These are phyloP conservation scores for Tetrahymena elliotti DNA, from an alignment of 73 alveolate genomes.

Conservation along the genomic window DNA sequence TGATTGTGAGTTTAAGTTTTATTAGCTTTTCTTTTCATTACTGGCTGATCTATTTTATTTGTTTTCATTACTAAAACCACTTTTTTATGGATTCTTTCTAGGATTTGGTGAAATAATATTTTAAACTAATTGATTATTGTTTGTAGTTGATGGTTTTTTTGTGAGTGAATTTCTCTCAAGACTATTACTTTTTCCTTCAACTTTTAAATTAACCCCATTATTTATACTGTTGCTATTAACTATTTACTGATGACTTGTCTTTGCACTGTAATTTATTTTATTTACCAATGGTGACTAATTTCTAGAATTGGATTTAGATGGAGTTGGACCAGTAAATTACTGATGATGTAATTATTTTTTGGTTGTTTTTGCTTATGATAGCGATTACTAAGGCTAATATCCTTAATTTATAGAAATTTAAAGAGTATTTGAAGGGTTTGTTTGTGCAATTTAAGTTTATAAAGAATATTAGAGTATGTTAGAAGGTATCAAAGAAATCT, in stretches of 20 bases:
- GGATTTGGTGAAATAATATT: neutral
- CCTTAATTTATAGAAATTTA: neutral
- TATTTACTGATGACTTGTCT: neutral
- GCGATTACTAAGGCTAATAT: neutral
- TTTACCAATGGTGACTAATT: neutral
- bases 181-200: neutral
- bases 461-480: neutral
- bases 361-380: neutral
- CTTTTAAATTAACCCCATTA: neutral
- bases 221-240: neutral
- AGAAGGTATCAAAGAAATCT: neutral
- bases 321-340: neutral
- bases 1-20: neutral
- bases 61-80: neutral
- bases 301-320: neutral
- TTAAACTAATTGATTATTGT: neutral
- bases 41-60: neutral
- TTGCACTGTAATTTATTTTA: neutral
- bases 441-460: neutral
- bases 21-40: neutral
- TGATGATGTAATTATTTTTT: neutral
- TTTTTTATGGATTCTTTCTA: neutral
- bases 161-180: neutral
- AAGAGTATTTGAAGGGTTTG: neutral
- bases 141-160: neutral